These are phyloP conservation scores for Exophiala calicioides DNA, from an alignment of 2,329 filamentous ascomycete species.

Conservation along the genomic window DNA sequence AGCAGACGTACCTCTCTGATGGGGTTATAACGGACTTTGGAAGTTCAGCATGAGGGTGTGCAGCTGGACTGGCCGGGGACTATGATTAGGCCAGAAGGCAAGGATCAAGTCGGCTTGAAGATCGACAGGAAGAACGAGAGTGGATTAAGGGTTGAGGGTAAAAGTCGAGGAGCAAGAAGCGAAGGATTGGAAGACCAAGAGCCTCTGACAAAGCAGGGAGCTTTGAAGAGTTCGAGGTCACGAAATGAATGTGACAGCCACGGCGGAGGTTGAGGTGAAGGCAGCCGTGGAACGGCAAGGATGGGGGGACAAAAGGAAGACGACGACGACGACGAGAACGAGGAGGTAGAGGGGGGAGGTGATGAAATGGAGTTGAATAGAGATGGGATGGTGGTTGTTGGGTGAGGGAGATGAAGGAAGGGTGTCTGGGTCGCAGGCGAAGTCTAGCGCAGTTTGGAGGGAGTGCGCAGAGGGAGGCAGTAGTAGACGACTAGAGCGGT, in stretches of 20 bases:
- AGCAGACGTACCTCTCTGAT: conserved; percentile 13
- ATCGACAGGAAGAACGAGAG: conserved; percentile 17
- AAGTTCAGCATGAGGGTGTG: conserved; percentile 7
- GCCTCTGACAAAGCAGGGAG: conserved; percentile 6
- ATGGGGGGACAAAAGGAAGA: conserved; percentile 7
- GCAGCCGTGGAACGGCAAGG: conserved; percentile 8
- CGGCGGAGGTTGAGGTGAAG: conserved; percentile 16
- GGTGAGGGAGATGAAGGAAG: conserved; percentile 19
- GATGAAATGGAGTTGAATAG: conserved; percentile 11
- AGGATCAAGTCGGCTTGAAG: neutral
- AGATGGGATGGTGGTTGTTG: conserved; percentile 12
- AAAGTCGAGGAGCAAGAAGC: conserved; percentile 17
- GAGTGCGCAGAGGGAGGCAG: too few species aligned
- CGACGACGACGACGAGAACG: conserved; percentile 13
- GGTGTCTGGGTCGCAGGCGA: too few species aligned
- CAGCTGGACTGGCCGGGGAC: conserved; percentile 3
- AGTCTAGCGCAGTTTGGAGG: too few species aligned
- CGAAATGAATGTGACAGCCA: conserved; percentile 26
- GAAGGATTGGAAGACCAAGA: conserved; percentile 15
- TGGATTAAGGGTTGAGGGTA: conserved; percentile 12
- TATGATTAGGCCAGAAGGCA: conserved; percentile 5
- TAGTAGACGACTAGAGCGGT: too few species aligned
- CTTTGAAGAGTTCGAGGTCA: conserved; percentile 14
- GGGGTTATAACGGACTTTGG: conserved; percentile 7
- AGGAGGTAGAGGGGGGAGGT: conserved; percentile 7